Evolutionary conservation across 108 stramenopile genomes (phyloP).

Genomic region (Cyclotella cryptica): DNA sequence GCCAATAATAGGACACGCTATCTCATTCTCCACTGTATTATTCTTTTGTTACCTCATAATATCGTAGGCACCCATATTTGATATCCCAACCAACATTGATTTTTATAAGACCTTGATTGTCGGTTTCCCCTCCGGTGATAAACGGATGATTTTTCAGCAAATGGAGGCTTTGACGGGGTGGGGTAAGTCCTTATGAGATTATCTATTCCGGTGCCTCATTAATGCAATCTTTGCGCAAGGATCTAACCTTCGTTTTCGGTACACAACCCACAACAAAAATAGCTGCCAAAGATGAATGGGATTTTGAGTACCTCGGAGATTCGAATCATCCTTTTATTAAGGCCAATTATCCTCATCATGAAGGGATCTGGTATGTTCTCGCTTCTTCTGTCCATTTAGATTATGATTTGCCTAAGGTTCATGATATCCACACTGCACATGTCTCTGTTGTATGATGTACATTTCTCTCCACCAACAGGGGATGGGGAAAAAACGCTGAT

Average conservation of each 20-base stretch:
- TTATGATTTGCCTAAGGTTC: too few relatives aligned
- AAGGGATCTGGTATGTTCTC: slow-evolving; percentile 35
- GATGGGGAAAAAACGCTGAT: slow-evolving; percentile 47
- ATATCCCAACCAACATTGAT: slow-evolving; percentile 33
- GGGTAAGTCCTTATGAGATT: slow-evolving; percentile 8
- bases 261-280: too few relatives aligned
- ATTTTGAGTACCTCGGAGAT: slow-evolving; percentile 44
- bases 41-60: not conserved
- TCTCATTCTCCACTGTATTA: not conserved
- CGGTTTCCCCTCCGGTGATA: slow-evolving; percentile 54
- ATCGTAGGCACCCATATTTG: slow-evolving; percentile 14
- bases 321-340: slow-evolving; percentile 61
- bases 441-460: too few relatives aligned
- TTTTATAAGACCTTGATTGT: slow-evolving; percentile 53
- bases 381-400: not conserved
- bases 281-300: slow-evolving; percentile 30
- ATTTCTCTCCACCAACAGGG: not conserved
- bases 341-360: slow-evolving; percentile 58
- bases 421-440: too few relatives aligned
- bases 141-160: slow-evolving; percentile 49
- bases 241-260: too few relatives aligned
- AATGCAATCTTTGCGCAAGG: too few relatives aligned
- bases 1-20: not conserved
- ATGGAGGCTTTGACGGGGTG: slow-evolving; percentile 59
- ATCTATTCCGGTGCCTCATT: not conserved